phyloP scores from a whole-genome alignment of 2,329 filamentous ascomycete species.

The Cladobotryum protrusum region DNA sequence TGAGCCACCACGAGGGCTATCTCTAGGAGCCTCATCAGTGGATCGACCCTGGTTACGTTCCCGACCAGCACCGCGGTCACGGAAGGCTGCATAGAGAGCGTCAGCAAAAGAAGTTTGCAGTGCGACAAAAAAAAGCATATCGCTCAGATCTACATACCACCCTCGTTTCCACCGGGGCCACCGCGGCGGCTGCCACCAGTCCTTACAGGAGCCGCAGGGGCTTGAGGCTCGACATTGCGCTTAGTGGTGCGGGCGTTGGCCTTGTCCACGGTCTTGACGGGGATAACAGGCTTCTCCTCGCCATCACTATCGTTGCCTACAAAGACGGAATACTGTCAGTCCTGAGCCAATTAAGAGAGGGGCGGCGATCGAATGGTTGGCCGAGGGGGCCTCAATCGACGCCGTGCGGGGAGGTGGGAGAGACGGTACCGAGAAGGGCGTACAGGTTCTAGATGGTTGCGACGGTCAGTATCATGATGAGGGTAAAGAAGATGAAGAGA shows the following conservation, averaged over 20 bases:
- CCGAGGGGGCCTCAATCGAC: constrained; percentile 4
- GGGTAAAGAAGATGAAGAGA: not conserved
- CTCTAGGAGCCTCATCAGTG: constrained; percentile 59
- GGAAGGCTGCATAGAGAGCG: constrained; percentile 60
- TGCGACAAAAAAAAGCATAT: not conserved
- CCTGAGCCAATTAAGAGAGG: not conserved
- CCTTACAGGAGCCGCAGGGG: constrained; percentile 54
- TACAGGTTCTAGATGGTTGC: constrained; percentile 70
- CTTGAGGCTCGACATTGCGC: constrained; percentile 74
- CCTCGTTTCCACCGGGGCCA: constrained; percentile 70
- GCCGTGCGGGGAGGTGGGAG: constrained; percentile 18
- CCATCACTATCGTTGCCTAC: constrained; percentile 55
- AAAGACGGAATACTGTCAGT: constrained; percentile 8
- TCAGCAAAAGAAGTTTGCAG: constrained; percentile 6
- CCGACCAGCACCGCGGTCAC: constrained; percentile 76
- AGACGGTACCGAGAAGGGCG: constrained; percentile 86
- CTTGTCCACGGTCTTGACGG: constrained; percentile 87
- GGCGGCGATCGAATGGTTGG: constrained; percentile 12
- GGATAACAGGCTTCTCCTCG: constrained; percentile 69
- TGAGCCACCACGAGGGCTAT: constrained; percentile 54
- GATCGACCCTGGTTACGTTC: constrained; percentile 76
- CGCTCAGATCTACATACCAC: constrained; percentile 55
- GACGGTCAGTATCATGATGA: not conserved
- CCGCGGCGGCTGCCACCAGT: constrained; percentile 42
- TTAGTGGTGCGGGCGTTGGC: constrained; percentile 66